Base-by-base conservation (phyloP, 164 flowering plant genomes). In the Macadamia integrifolia region DNA sequence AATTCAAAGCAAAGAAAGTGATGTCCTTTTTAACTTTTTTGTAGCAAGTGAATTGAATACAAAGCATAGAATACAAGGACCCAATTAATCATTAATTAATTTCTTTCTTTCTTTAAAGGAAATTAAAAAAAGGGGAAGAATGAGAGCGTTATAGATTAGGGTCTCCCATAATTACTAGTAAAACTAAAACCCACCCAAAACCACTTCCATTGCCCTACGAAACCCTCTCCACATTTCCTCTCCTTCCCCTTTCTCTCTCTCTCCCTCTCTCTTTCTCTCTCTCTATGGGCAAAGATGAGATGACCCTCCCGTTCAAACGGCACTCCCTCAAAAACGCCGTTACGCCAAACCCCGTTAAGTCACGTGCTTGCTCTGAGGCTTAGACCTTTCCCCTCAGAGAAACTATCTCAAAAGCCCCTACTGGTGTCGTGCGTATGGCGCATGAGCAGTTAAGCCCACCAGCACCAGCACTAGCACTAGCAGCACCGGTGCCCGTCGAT, bases 361-460 rank as follows among this genome's bases (percentile, higher is more conserved):
- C 69, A 71, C 69, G 69, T 66, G 69, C 59, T 6, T 31, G 40
- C 40, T 35, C 40, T 35, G 40, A 35, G 40, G 3, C 40, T 2
- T 2, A 35, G 40, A 35, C 40, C 40, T 35, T 35, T 5, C 40
- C 3, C 40, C 40, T 2, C 40, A 35, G 40, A 35, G 40, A 35
- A 35, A 35, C 40, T 35, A 5, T 35, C 40, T 23, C 43, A n/a
- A 15, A 9, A 50, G 3, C 55, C 15, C 10, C 7, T 31, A 44
- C 58, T 31, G 3, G 40, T 5, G 40, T 35, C 40, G 40, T 35
- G 40, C 6, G 28, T 59, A 71, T 71, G 74, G 68, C 74, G 23
- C 66, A 48, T n/a, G 70, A 65, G 60, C 67, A 17, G 59, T 53
- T 65, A 31, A 53, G 48, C n/a, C 43, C 18, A 35, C 40, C 40